A percentile compares a stretch with the other conserved stretches of the same genome.
phyloP scores from a whole-genome alignment of 352 stramenopile species.

The Globisporangium apiculatum region DNA sequence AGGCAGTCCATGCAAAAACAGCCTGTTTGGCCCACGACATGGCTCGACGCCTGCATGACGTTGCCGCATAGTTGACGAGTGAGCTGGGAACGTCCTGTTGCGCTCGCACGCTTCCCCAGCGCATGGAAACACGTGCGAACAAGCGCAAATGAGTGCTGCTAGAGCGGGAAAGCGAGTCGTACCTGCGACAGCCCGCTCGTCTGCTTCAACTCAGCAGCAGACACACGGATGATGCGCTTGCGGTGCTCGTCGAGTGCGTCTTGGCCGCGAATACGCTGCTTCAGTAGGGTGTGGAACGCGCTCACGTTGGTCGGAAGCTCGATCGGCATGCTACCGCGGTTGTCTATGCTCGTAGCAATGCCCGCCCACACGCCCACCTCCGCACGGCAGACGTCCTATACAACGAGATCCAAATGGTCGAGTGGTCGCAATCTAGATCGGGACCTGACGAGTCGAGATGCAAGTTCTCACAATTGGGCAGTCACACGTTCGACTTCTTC shows the following conservation, averaged over 20 bases:
- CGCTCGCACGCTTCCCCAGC: background rate
- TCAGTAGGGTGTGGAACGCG: slow-evolving; percentile 42
- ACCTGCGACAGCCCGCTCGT: slow-evolving; percentile 9
- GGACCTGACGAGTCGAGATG: too few species aligned
- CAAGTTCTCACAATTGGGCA: too few species aligned
- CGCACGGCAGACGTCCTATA: background rate
- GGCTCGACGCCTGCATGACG: slow-evolving; percentile 22
- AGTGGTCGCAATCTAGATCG: too few species aligned
- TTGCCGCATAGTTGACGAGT: background rate
- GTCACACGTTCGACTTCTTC: too few species aligned
- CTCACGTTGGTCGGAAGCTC: slow-evolving; percentile 36
- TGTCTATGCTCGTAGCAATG: too few species aligned
- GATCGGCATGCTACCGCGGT: slow-evolving; percentile 16
- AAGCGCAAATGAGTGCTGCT: background rate
- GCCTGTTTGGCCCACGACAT: slow-evolving; percentile 58
- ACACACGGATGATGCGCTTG: slow-evolving; percentile 1
- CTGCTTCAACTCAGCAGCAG: slow-evolving; percentile 6
- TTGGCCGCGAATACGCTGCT: slow-evolving; percentile 49
- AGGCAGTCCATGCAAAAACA: slow-evolving; percentile 76
- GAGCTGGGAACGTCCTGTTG: background rate
- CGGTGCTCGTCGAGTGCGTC: slow-evolving; percentile 36
- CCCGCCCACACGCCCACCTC: background rate
- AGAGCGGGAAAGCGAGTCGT: background rate
- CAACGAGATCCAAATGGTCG: background rate
- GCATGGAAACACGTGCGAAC: background rate